Conservation (phyloP, 2,329 filamentous ascomycete species). For the Scleromitrula shiraiana region DNA sequence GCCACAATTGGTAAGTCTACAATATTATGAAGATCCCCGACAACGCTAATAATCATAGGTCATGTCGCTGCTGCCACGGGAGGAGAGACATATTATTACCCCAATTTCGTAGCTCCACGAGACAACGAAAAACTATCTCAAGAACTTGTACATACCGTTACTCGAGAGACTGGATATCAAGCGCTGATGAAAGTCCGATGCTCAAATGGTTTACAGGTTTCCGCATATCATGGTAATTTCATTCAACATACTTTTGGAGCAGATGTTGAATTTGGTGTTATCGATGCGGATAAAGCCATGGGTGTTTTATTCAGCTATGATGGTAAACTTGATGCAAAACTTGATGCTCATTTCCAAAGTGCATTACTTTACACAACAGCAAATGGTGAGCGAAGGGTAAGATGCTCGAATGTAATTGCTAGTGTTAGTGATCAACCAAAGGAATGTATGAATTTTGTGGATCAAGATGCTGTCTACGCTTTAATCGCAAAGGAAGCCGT, state of each 20-base stretch:
- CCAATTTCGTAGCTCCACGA: slow-evolving; percentile 84
- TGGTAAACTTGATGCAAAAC: slow-evolving; percentile 91
- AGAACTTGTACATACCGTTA: slow-evolving; percentile 81
- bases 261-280: slow-evolving; percentile 85
- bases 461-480: slow-evolving; percentile 86
- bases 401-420: slow-evolving; percentile 89
- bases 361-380: slow-evolving; percentile 92
- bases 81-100: slow-evolving; percentile 93
- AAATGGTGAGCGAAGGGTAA: slow-evolving; percentile 77
- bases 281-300: slow-evolving; percentile 91
- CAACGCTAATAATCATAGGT: slow-evolving; percentile 38
- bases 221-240: slow-evolving; percentile 94
- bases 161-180: slow-evolving; percentile 87
- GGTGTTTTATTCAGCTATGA: slow-evolving; percentile 91
- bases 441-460: slow-evolving; percentile 84
- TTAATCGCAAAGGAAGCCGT: slow-evolving; percentile 91
- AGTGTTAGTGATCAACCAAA: slow-evolving; percentile 80
- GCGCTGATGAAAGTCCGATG: slow-evolving; percentile 97
- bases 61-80: slow-evolving; percentile 84
- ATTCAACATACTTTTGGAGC: slow-evolving; percentile 91
- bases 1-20: slow-evolving; percentile 73
- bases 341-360: slow-evolving; percentile 96
- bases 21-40: background rate
- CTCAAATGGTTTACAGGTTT: slow-evolving; percentile 89
- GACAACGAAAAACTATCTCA: slow-evolving; percentile 76